Evolutionary conservation across 1,284 basidiomycete species (phyloP).

Genomic region (Ceratobasidium sp.): DNA sequence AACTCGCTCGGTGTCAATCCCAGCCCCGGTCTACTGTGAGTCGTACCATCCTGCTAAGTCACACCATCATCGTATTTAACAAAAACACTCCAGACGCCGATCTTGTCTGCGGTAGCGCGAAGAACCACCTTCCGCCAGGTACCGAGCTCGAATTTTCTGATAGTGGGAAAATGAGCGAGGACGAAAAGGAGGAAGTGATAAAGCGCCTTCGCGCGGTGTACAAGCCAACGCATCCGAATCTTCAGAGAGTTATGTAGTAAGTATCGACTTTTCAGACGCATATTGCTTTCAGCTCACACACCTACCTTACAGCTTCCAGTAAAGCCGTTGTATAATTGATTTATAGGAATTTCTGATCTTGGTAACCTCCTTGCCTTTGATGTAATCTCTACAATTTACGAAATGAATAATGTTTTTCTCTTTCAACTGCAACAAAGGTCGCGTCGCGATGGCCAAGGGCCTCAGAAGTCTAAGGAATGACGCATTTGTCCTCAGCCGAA

Average conservation of each 20-base stretch:
- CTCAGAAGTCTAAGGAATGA: too few relatives aligned
- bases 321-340: neutral
- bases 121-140: slow-evolving; percentile 63
- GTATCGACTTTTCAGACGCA: neutral
- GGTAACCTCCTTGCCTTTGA: too few relatives aligned
- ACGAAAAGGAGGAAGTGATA: slow-evolving; percentile 13
- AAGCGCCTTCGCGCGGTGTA: slow-evolving; percentile 29
- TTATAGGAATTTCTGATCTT: neutral
- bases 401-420: neutral
- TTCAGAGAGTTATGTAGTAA: slow-evolving; percentile 38
- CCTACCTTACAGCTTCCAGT: neutral
- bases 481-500: neutral
- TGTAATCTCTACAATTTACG: neutral
- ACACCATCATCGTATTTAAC: neutral
- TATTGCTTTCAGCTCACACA: neutral
- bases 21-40: slow-evolving; percentile 51
- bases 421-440: too few relatives aligned
- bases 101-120: slow-evolving; percentile 74
- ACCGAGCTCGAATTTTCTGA: slow-evolving; percentile 29
- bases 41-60: neutral
- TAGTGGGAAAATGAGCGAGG: slow-evolving; percentile 17
- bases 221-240: slow-evolving; percentile 20
- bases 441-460: too few relatives aligned
- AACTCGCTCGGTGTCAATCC: slow-evolving; percentile 52
- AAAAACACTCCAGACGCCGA: slow-evolving; percentile 45